Evolutionary conservation across 139 green algal species (phyloP).

Genomic region (Ettlia oleoabundans): DNA sequence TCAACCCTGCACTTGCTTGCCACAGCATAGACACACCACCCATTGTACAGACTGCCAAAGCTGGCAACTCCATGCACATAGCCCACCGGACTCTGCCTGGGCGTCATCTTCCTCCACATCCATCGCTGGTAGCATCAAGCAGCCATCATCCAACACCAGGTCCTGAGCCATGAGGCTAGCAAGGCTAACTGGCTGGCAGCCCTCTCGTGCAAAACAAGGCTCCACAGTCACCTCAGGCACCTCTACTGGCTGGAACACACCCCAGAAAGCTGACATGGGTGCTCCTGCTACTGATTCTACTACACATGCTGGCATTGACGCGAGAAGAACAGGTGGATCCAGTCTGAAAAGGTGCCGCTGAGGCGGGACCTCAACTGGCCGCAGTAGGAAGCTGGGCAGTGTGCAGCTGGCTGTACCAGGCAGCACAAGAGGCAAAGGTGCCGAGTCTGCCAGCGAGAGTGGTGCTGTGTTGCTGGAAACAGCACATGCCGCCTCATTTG

Average conservation of each 20-base stretch:
- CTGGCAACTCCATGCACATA: too few relatives aligned
- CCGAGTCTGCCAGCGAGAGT: too few relatives aligned
- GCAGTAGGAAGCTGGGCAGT: constrained; percentile 16
- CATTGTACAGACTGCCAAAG: too few relatives aligned
- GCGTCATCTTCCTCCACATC: constrained; percentile 17
- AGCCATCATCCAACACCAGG: constrained; percentile 8
- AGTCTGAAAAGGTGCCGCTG: background rate
- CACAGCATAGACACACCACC: too few relatives aligned
- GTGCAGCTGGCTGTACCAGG: background rate
- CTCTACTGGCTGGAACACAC: background rate
- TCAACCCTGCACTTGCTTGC: background rate
- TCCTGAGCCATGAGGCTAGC: constrained; percentile 12
- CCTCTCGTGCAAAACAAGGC: background rate
- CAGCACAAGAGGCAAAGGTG: too few relatives aligned
- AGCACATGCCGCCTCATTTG: too few relatives aligned
- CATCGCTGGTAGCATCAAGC: constrained; percentile 28
- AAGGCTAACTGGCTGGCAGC: constrained; percentile 26
- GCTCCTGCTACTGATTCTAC: background rate
- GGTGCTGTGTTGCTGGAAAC: too few relatives aligned
- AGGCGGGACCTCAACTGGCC: background rate
- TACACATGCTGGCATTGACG: background rate
- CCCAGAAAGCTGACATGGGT: background rate
- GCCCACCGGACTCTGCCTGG: too few relatives aligned
- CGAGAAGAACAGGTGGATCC: background rate
- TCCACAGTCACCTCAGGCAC: background rate